Evolutionary conservation across 2,329 filamentous ascomycete species (phyloP), one percentile per base, ranked within the genome.

Genomic region (Cladophialophora psammophila): DNA sequence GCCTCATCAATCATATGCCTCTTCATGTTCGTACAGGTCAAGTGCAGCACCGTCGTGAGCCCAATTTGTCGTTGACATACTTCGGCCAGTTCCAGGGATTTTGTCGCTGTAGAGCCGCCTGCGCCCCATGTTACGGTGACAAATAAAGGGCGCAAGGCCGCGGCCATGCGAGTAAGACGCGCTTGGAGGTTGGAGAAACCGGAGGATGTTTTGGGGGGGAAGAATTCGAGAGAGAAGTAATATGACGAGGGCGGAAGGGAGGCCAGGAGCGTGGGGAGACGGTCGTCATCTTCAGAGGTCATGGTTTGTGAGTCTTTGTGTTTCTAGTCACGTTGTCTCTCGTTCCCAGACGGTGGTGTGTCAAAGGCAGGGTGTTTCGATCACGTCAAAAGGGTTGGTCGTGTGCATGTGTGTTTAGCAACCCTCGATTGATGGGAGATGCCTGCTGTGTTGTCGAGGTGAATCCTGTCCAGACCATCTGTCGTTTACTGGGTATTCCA

Each of bases 21-120:
- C 77, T 91, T 95, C 94, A 98, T 98, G 79, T 99, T 98, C 63
- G 95, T 99, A 80, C 95, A 99, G 2, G 95, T 99, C 72, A 99
- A 83, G 78, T 99, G 95, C 72, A 99, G 84, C 78, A 95, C 97
- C 68, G 95, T 99, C 50, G 95, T 98, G 66, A 99, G 85, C 66
- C 92, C 92, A 63, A 98, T 82, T 80, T 97, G 93, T 69, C 93
- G 87, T 82, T 98, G 95, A 79, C 94, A 97, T 74, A 98, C 88
- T 81, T 98, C 94, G 54, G 95, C 95, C 70, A 99, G 86, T 80
- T 97, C 93, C 67, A 99, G 88, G 36, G 93, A 96, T 81, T 97
- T 97, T 65, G 87, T 87, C 4, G 93, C 90, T 0, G 95, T 99
- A 71, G 91, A 96, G 60, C 95, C 95, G 68, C 95, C 95, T 32